These are phyloP conservation scores for Aspergillus eucalypticola DNA, from an alignment of 2,329 filamentous ascomycete genomes.

Conservation along the genomic window DNA sequence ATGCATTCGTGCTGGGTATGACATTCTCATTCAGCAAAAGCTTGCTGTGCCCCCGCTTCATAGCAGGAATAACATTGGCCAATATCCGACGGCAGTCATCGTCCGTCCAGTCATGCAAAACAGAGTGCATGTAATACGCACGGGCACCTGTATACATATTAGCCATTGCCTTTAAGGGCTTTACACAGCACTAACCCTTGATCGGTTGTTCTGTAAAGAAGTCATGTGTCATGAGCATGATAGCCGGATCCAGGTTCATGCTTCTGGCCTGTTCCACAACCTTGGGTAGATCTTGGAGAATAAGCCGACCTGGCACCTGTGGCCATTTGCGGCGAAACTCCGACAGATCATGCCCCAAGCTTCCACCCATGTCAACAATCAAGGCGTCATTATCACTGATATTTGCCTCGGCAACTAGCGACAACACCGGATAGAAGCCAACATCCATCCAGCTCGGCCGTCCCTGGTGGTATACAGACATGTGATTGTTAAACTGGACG, in stretches of 20 bases:
- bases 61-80: slow-evolving; percentile 24
- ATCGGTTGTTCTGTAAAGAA: slow-evolving; percentile 52
- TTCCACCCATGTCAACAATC: slow-evolving; percentile 49
- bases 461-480: slow-evolving; percentile 29
- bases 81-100: slow-evolving; percentile 35
- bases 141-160: slow-evolving; percentile 30
- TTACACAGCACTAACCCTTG: slow-evolving; percentile 33
- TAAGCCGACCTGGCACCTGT: slow-evolving; percentile 41
- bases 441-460: slow-evolving; percentile 34
- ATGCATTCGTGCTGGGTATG: slow-evolving; percentile 40
- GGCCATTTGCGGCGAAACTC: slow-evolving; percentile 43
- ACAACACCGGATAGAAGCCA: slow-evolving; percentile 32
- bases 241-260: slow-evolving; percentile 14
- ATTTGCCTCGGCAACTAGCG: slow-evolving; percentile 17
- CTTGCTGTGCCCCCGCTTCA: slow-evolving; percentile 44
- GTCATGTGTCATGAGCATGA: slow-evolving; percentile 45
- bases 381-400: slow-evolving; percentile 23
- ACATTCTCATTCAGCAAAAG: slow-evolving; percentile 48
- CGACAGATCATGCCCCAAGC: slow-evolving; percentile 43
- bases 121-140: slow-evolving; percentile 23
- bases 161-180: background rate
- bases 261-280: slow-evolving; percentile 32
- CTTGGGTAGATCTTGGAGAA: slow-evolving; percentile 52
- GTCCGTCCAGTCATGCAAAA: slow-evolving; percentile 36
- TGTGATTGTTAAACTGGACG: slow-evolving; percentile 31